Conservation (phyloP, 805 yeast genomes). For the Candida corydali region DNA sequence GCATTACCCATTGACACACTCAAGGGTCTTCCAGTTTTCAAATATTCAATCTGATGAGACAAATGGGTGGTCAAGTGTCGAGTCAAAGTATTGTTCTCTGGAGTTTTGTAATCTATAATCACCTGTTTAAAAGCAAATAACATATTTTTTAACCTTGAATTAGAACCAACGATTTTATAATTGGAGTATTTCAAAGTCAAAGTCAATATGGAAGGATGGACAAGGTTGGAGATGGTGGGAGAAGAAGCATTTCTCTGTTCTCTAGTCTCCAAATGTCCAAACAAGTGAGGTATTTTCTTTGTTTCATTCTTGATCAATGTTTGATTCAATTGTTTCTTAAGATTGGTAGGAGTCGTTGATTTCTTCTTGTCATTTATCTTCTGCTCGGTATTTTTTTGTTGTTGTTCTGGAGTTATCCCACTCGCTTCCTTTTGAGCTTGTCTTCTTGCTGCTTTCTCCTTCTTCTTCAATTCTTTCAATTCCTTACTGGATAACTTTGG, state of each 20-base stretch:
- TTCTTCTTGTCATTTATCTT: slow-evolving; percentile 39
- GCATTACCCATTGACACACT: slow-evolving; percentile 97
- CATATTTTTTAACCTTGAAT: slow-evolving; percentile 80
- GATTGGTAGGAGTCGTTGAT: slow-evolving; percentile 40
- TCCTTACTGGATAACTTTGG: slow-evolving; percentile 63
- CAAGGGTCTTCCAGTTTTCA: slow-evolving; percentile 87
- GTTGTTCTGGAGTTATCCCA: slow-evolving; percentile 49
- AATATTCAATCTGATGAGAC: slow-evolving; percentile 87
- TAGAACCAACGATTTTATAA: slow-evolving; percentile 86
- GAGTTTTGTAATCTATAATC: slow-evolving; percentile 77
- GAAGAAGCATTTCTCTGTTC: slow-evolving; percentile 66
- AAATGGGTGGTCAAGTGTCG: slow-evolving; percentile 86
- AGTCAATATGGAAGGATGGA: slow-evolving; percentile 81
- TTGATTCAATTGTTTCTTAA: slow-evolving; percentile 52
- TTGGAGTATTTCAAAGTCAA: slow-evolving; percentile 78
- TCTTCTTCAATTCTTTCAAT: slow-evolving; percentile 80
- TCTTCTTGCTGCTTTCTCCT: slow-evolving; percentile 87
- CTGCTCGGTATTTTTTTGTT: slow-evolving; percentile 38
- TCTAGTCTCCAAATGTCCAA: slow-evolving; percentile 75
- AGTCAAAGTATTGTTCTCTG: slow-evolving; percentile 76
- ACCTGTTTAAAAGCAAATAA: slow-evolving; percentile 78
- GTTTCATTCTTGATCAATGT: slow-evolving; percentile 38
- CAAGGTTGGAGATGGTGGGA: slow-evolving; percentile 57
- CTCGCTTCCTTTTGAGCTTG: slow-evolving; percentile 78
- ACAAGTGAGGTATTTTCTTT: slow-evolving; percentile 58